Evolutionary conservation across 139 green algal genomes (phyloP), one percentile per base, ranked within the genome.

Genomic region (Chlorella sp.): DNA sequence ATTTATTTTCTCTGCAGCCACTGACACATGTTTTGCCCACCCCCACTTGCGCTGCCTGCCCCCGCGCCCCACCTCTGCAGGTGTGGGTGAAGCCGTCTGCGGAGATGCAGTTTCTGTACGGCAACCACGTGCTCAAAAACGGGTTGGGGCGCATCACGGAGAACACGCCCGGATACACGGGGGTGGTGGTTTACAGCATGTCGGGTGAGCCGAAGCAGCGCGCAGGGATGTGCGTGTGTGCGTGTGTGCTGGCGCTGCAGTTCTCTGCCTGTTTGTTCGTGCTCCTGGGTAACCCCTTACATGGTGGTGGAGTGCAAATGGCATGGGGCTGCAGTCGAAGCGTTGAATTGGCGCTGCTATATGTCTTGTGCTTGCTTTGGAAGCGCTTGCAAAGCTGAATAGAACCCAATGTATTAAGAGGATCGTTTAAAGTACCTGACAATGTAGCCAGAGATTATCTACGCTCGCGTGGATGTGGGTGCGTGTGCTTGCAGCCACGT

Each of bases 91-190:
- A 99, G 93, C 97, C 98, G 0, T 97, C 96, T 15, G 92, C 96
- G 14, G 98, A 99, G 94, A 99, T 99, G 98, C 95, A 97, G 81
- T 99, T 98, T 88, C 95, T 99, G 89, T 99, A 99, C 86, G 98
- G 98, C 89, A 99, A 99, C 93, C 95, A 99, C 86, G 93, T 99
- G 21, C 88, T 99, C 37, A 99, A 99, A 91, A 96, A 93, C n/a
- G 98, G 98, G 24, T 91, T 99, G 83, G 98, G 96, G 12, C 92
- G 98, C 68, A 99, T 99, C 91, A 99, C 98, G 34, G 98, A 99
- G 87, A 97, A 95, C 94, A 99, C 97, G 21, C 96, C 98, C 12
- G 90, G 94, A 1, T 96, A 98, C 93, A 97, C 96, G 0, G 97
- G 97, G 19, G 96, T 97, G 21, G 96, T 99, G 19, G 80, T 98